Evolutionary conservation across 164 flowering plant genomes (phyloP), one percentile per base, ranked within the genome.

Genomic region (Liquidambar formosana): DNA sequence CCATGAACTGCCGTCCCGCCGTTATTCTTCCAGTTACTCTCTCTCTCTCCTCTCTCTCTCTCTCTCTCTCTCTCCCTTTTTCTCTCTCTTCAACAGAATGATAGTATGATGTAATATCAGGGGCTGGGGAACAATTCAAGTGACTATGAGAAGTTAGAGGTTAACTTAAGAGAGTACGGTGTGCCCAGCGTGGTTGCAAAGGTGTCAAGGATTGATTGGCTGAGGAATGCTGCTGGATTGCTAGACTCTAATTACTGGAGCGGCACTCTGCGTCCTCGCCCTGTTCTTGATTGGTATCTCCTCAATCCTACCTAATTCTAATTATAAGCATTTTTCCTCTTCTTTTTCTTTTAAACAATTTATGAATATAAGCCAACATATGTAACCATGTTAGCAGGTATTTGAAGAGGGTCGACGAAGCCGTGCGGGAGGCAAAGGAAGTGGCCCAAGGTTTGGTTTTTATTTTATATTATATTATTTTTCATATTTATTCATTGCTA

Each of bases 201-300:
- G 41, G 98, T 92, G 28, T 90, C 98, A 22, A 85, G 97, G 52
- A 38, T 85, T 43, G 98, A 94, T 75, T 94, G 98, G 98, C 72
- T 94, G 12, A 83, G 97, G 73, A 94, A 94, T 81, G 98, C 97
- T 8, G 97, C 98, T 58, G 97, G 98, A 60, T 81, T 94, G 78
- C 26, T 87, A 12, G 97, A 94, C 60, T 79, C 91, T 27, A 86
- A 88, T 75, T 94, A 94, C 75, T 94, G 98, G 97, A 76, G 84
- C 21, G 97, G 97, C 70, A 89, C 91, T 33, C 97, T 94, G 52
- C 81, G 77, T 16, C 98, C 98, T 78, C 87, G 98, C 15, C 97
- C 98, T 28, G 97, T 94, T 68, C 97, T 94, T 45, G 93, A 94
- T 68, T 92, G 98, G 97, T 89, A 74, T 6, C 41, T 33, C n/a